phyloP scores from a whole-genome alignment of 148 eudicot species.

The Vaccinium vitisidaea region DNA sequence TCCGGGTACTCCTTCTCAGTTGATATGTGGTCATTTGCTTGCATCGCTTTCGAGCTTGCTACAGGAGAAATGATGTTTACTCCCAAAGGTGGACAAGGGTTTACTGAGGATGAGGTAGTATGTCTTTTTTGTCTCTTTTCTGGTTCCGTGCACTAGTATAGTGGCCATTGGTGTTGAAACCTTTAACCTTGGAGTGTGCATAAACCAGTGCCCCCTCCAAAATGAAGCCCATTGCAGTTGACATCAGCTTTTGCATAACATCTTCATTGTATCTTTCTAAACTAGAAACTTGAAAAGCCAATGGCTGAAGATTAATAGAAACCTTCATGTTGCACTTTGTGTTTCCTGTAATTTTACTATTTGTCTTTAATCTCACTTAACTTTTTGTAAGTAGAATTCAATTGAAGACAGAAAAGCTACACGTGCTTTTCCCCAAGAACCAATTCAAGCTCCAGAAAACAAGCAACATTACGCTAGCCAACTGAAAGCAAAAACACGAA shows the following conservation, averaged over 20 bases:
- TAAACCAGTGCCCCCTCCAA: neutral
- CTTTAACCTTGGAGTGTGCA: neutral
- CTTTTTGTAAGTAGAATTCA: neutral
- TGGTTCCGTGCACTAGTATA: neutral
- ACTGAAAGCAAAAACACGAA: neutral
- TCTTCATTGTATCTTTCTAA: neutral
- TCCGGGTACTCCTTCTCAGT: conserved; percentile 74
- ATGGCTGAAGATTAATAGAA: neutral
- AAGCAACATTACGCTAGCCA: neutral
- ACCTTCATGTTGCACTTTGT: neutral
- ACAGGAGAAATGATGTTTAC: conserved; percentile 97
- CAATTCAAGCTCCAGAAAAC: neutral
- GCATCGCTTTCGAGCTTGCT: conserved; percentile 96
- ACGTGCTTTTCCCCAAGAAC: neutral
- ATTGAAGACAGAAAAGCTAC: neutral
- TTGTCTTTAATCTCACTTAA: neutral
- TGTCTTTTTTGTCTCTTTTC: neutral
- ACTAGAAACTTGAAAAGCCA: neutral
- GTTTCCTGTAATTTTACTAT: neutral
- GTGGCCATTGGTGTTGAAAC: neutral
- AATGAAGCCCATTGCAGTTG: conserved; percentile 7
- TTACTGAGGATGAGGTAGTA: conserved; percentile 88
- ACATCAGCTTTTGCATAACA: neutral
- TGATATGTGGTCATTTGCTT: conserved; percentile 99
- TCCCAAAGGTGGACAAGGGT: conserved; percentile 75